Evolutionary conservation across 805 yeast species (phyloP).

Genomic region (Lachancea meyersii): DNA sequence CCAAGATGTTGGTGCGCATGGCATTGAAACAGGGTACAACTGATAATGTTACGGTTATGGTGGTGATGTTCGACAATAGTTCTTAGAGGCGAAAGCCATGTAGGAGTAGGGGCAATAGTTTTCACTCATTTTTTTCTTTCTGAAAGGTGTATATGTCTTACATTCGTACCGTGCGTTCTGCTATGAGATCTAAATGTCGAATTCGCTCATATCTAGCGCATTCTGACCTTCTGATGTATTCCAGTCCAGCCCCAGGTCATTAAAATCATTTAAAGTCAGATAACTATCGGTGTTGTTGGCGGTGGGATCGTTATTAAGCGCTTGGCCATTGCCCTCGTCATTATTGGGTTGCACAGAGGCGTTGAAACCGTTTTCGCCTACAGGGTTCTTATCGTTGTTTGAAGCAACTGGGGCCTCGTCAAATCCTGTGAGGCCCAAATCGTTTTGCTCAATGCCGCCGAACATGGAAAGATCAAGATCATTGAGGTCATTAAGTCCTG

Average conservation of each 20-base stretch:
- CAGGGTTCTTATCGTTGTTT: slow-evolving; percentile 3
- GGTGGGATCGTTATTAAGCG: background rate
- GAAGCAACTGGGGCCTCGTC: slow-evolving; percentile 8
- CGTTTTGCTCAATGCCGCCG: slow-evolving; percentile 30
- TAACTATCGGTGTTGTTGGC: slow-evolving; percentile 24
- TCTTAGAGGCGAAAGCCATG: background rate
- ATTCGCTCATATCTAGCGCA: slow-evolving; percentile 26
- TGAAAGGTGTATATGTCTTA: background rate
- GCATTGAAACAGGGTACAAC: slow-evolving; percentile 79
- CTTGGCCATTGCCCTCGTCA: slow-evolving; percentile 7
- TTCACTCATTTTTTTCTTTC: background rate
- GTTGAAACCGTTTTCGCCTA: slow-evolving; percentile 6
- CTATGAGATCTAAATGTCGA: slow-evolving; percentile 14
- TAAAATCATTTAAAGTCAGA: slow-evolving; percentile 32
- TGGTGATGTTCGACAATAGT: slow-evolving; percentile 40
- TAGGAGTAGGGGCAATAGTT: background rate
- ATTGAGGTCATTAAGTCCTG: slow-evolving; percentile 21
- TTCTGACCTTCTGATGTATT: slow-evolving; percentile 25
- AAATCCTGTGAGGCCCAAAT: slow-evolving; percentile 22
- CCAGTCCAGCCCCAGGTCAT: slow-evolving; percentile 34
- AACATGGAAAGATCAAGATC: slow-evolving; percentile 30
- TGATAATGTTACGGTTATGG: slow-evolving; percentile 92
- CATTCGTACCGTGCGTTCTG: background rate
- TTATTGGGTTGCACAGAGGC: slow-evolving; percentile 1
- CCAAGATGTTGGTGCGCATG: slow-evolving; percentile 56